Base-by-base conservation (phyloP, 83 land plant genomes). In the Thuja plicata region DNA sequence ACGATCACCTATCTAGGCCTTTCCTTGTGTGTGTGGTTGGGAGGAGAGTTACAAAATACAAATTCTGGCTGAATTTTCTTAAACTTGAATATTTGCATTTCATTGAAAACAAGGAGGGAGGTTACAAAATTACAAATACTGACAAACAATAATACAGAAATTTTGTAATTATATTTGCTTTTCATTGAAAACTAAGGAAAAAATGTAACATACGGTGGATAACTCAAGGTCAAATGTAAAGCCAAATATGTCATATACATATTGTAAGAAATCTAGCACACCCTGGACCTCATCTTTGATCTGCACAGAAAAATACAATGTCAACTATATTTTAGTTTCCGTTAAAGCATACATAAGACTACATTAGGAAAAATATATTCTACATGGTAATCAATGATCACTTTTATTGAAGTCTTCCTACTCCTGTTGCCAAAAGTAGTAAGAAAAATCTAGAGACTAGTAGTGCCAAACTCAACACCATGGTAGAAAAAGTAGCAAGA, bases 181-280 rank as follows among this genome's bases (percentile, higher is more conserved):
- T 76, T 76, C 3, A 76, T 4, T 11, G 38, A 76, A 34, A 8
- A 76, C 19, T 76, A 32, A 35, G 3, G 19, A 34, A 6, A 34
- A 76, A 32, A 76, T 34, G 79, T 17, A 76, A 76, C 89, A 35
- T 95, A 98, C 99, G 88, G 99, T 98, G 79, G 99, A 98, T 81
- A 98, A 90, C 92, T 95, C 96, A 79, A 98, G 92, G 38, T 98
- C 97, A 92, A 90, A 98, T 21, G 97, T 97, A 91, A 98, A 98
- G 52, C 99, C 99, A 92, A 98, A 98, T 82, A 95, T 89, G 16
- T 78, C 87, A 89, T 98, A 98, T 1, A 79, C 92, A 91, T 94
- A 88, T 34, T 91, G 92, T 76, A 98, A 92, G 84, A 98, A 97
- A 0, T 97, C 97, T 87, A 98, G 89, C 48, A 91, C 97, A 83